A percentile compares a stretch with the other conserved stretches of the same genome.
These are phyloP conservation scores for Singerocomus rubriflavus DNA, from an alignment of 1,284 basidiomycete genomes.

Conservation along the genomic window DNA sequence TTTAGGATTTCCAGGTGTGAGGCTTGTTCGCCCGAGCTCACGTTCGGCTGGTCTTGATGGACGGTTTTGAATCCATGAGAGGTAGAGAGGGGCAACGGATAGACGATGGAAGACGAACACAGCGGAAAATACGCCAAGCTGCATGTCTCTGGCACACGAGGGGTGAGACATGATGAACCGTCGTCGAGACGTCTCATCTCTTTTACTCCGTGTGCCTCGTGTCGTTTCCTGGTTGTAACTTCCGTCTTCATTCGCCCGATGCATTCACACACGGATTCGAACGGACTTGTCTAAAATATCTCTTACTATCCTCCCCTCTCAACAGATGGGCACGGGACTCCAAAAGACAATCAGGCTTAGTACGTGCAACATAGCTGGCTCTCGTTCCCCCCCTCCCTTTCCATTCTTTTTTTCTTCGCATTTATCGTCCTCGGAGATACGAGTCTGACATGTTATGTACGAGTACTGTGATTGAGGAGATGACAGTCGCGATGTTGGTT, in stretches of 20 bases:
- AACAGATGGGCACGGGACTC: background rate
- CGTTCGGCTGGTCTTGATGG: constrained; percentile 1
- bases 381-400: background rate
- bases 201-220: background rate
- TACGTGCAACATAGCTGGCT: background rate
- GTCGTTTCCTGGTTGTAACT: background rate
- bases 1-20: constrained; percentile 13
- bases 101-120: background rate
- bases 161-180: background rate
- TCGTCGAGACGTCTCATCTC: background rate
- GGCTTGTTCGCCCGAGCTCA: constrained; percentile 21
- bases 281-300: background rate
- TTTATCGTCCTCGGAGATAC: background rate
- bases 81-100: background rate
- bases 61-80: constrained; percentile 17
- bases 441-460: background rate
- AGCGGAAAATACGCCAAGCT: background rate
- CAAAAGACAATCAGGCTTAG: background rate
- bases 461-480: background rate
- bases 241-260: background rate
- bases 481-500: background rate
- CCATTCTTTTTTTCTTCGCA: background rate
- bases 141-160: constrained; percentile 1
- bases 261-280: background rate
- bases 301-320: background rate